Base-by-base conservation (phyloP, 1,284 basidiomycete genomes). In the Cronartium quercuum region DNA sequence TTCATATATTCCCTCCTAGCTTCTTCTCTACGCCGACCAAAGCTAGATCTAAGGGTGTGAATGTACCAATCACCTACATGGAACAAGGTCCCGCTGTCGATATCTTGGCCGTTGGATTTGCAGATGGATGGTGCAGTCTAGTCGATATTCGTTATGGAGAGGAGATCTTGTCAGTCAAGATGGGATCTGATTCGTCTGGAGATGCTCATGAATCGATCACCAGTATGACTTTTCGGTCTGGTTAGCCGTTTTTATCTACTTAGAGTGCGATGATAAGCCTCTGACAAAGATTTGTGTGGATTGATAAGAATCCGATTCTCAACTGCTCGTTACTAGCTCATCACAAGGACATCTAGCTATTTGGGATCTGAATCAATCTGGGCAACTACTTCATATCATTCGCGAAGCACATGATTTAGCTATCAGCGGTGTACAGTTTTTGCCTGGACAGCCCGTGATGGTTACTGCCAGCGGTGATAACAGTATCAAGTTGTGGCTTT, bases 1-100 rank as follows among this genome's bases (percentile, higher is more conserved):
- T 66, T 40, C 73, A 15, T 41, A 37, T 18, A 38, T 62, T 60
- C 37, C 60, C 55, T 73, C 15, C 74, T 24, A 64, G 7, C n/a
- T 71, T 40, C 37, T 40, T 38, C 24, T 63, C 35, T 24, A 61
- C 61, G n/a, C 82, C 85, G 42, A 77, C 79, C 10, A 61, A 57
- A 64, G 44, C 58, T 18, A 79, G 70, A 37, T 79, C 79, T n/a
- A 78, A 81, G 64, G 81, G 5, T 66, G 80, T 7, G 55, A 80
- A 0, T 81, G 21, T 82, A 58, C 85, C 89, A 1, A 87, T 97
- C 77, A 93, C 91, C 0, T 84, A 88, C 2, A 82, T 98, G 60
- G 87, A 88, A 0, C 96, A 98, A 80, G 94, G 92, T 10, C 95
- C 96, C 18, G 96, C 95, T 6, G 89, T 98, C 71, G 96, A 99